These are phyloP conservation scores for Pyrenula aspistea DNA, from an alignment of 495 filamentous ascomycete genomes.

Conservation along the genomic window DNA sequence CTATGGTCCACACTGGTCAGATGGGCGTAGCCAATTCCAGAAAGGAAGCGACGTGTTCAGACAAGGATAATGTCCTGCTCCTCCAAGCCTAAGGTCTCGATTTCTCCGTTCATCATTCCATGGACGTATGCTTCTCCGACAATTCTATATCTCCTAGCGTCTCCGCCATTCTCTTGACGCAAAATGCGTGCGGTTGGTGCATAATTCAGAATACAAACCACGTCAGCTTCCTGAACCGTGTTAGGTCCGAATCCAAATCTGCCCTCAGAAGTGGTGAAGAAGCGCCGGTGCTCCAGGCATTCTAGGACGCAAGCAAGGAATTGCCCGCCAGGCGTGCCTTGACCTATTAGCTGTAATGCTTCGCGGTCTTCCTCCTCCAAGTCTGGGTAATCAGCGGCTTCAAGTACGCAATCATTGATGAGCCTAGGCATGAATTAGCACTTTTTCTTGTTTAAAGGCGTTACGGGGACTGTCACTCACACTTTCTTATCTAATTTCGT, in stretches of 20 bases:
- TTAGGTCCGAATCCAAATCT: conserved; percentile 2
- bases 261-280: conserved; percentile 1
- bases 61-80: not conserved
- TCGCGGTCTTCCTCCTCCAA: not conserved
- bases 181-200: conserved; percentile 3
- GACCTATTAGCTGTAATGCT: not conserved
- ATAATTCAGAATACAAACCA: conserved; percentile 1
- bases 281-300: not conserved
- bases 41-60: not conserved
- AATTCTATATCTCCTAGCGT: not conserved
- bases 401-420: not conserved
- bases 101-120: conserved; percentile 10
- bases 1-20: too few species aligned
- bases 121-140: conserved; percentile 10
- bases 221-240: conserved; percentile 1
- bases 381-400: not conserved
- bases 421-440: not conserved
- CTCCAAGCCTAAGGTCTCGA: not conserved
- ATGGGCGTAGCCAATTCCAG: not conserved
- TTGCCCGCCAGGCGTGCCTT: not conserved
- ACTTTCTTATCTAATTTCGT: not conserved
- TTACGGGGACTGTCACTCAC: not conserved
- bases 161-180: not conserved
- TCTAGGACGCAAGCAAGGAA: not conserved
- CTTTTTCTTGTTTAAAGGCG: not conserved